A percentile compares a stretch with the other conserved stretches of the same genome.
phyloP scores from a whole-genome alignment of 805 yeast genomes.

The Kuraishia capsulata region DNA sequence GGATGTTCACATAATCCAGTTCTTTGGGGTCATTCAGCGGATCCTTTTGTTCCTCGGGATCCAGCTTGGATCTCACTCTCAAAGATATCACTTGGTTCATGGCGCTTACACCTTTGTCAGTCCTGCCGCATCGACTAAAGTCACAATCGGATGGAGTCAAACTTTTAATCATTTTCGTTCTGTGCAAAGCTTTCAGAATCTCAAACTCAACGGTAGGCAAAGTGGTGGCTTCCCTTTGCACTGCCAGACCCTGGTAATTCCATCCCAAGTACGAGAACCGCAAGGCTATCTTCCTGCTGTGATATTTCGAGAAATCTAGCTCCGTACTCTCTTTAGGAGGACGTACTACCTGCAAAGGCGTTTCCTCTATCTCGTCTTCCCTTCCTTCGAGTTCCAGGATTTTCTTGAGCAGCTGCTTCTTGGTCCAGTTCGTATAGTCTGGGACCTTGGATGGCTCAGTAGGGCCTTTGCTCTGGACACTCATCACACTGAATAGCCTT shows the following conservation, averaged over 20 bases:
- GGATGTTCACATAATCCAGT: conserved; percentile 62
- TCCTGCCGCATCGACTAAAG: conserved; percentile 89
- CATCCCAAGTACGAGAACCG: conserved; percentile 87
- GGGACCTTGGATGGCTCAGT: not conserved
- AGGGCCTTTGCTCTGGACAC: not conserved
- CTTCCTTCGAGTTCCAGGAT: conserved; percentile 46
- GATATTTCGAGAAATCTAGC: conserved; percentile 59
- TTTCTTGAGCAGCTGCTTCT: conserved; percentile 49
- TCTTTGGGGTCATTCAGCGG: conserved; percentile 55
- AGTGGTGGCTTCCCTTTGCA: conserved; percentile 67
- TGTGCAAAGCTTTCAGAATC: conserved; percentile 61
- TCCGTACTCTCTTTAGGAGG: conserved; percentile 24
- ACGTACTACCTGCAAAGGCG: not conserved
- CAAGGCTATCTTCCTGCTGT: conserved; percentile 65
- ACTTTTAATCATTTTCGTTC: conserved; percentile 55
- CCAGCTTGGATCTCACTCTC: conserved; percentile 59
- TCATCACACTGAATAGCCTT: not conserved
- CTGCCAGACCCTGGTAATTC: conserved; percentile 87
- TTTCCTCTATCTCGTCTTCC: not conserved
- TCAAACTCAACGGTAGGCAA: conserved; percentile 82
- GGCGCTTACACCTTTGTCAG: conserved; percentile 96
- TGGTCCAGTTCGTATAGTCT: conserved; percentile 55
- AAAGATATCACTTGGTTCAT: conserved; percentile 89
- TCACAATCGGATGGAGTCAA: conserved; percentile 52
- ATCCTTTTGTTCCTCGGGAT: conserved; percentile 51